Percentiles rank a stretch among this genome's conserved stretches.
Evolutionary conservation across 805 yeast species (phyloP).

Genomic region (Saccharomyces jurei): DNA sequence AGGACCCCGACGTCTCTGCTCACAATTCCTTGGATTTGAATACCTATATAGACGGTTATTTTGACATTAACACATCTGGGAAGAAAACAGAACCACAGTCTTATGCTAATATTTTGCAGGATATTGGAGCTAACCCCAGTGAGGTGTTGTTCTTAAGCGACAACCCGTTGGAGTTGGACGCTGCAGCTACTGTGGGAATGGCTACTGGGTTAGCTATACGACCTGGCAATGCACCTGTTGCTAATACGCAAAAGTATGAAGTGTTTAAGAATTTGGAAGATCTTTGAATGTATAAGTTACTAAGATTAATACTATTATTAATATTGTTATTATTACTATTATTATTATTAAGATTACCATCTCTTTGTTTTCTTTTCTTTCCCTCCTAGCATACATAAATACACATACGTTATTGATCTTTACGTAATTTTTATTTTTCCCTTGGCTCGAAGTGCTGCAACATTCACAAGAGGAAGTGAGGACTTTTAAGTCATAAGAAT

Average conservation of each 20-base stretch:
- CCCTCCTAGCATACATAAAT: neutral
- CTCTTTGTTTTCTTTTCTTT: neutral
- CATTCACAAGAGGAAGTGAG: neutral
- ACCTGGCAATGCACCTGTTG: conserved; percentile 62
- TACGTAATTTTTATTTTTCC: neutral
- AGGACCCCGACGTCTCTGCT: conserved; percentile 25
- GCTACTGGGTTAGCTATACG: conserved; percentile 50
- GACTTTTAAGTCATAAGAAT: neutral
- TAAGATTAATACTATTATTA: neutral
- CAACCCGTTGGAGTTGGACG: conserved; percentile 65
- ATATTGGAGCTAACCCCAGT: conserved; percentile 28
- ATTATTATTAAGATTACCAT: neutral
- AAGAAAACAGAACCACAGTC: conserved; percentile 51
- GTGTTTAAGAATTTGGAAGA: neutral
- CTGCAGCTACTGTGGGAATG: conserved; percentile 64
- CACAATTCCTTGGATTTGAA: conserved; percentile 42
- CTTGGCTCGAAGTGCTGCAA: neutral
- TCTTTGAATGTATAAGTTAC: neutral
- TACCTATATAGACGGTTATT: conserved; percentile 52
- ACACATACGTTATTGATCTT: neutral
- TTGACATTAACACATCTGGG: conserved; percentile 81
- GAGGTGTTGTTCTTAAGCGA: conserved; percentile 68
- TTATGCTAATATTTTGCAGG: conserved; percentile 46
- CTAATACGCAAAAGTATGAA: conserved; percentile 28
- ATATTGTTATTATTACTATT: neutral